Conservation (phyloP, 225 moss, liverwort and hornwort species). For the Sphagnum contortum region DNA sequence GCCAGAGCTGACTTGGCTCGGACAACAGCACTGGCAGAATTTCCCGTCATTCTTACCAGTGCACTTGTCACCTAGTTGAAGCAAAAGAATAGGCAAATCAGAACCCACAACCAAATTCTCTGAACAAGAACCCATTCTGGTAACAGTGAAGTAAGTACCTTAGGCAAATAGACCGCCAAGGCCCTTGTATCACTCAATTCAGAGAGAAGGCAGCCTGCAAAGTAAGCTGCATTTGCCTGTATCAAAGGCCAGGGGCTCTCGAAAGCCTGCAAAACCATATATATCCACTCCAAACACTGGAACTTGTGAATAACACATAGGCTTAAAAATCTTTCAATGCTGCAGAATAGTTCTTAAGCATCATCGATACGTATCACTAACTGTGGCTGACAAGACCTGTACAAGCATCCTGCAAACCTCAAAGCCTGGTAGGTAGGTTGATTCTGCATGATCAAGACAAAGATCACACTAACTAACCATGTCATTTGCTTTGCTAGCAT, state of each 20-base stretch:
- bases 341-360: too few species aligned
- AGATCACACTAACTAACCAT: too few species aligned
- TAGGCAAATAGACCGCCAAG: slow-evolving; percentile 69
- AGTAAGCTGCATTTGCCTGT: slow-evolving; percentile 95
- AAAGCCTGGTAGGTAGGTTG: too few species aligned
- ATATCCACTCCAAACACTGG: too few species aligned
- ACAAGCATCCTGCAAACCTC: too few species aligned
- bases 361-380: too few species aligned
- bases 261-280: slow-evolving; percentile 58
- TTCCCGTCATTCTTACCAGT: slow-evolving; percentile 92
- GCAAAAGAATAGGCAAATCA: too few species aligned
- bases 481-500: too few species aligned
- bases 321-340: too few species aligned
- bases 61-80: slow-evolving; percentile 62
- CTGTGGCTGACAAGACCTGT: too few species aligned
- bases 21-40: slow-evolving; percentile 89
- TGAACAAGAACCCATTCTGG: not conserved
- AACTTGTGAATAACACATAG: too few species aligned
- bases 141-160: slow-evolving; percentile 30
- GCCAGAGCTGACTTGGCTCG: slow-evolving; percentile 93
- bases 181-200: slow-evolving; percentile 69
- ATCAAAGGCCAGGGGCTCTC: slow-evolving; percentile 97
- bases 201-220: slow-evolving; percentile 82
- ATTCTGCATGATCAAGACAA: too few species aligned
- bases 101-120: not conserved